These are phyloP conservation scores for Amanita rimosa DNA, from an alignment of 768 basidiomycete species.

Conservation along the genomic window DNA sequence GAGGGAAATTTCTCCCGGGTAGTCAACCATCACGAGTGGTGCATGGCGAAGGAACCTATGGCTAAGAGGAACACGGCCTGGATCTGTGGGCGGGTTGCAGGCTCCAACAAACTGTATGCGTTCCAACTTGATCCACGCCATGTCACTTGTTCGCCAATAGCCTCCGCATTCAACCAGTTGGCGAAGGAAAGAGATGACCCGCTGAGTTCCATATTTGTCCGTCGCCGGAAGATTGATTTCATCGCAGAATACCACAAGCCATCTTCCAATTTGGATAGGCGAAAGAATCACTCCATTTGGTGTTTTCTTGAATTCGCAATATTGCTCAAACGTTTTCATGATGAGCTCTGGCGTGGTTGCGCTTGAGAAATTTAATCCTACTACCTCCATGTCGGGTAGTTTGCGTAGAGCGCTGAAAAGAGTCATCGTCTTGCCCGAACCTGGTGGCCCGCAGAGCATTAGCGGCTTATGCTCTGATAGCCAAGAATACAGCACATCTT, in stretches of 20 bases:
- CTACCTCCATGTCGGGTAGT: constrained; percentile 97
- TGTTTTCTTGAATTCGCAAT: constrained; percentile 98
- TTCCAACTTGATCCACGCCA: constrained; percentile 96
- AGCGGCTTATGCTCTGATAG: constrained; percentile 97
- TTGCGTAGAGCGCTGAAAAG: constrained; percentile 96
- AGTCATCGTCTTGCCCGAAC: constrained; percentile 99
- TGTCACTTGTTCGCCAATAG: constrained; percentile 89
- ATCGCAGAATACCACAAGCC: constrained; percentile 99
- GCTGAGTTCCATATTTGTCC: constrained; percentile 97
- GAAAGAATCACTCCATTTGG: constrained; percentile 96
- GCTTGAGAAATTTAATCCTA: constrained; percentile 98
- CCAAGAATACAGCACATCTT: constrained; percentile 98
- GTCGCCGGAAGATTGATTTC: constrained; percentile 96
- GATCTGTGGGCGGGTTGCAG: constrained; percentile 98
- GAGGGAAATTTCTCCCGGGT: constrained; percentile 92
- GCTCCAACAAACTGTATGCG: constrained; percentile 99
- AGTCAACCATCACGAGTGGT: constrained; percentile 97
- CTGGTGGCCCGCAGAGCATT: constrained; percentile 98
- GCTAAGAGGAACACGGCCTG: constrained; percentile 95
- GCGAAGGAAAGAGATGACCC: constrained; percentile 96
- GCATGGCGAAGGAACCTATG: constrained; percentile 98
- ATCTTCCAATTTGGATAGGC: constrained; percentile 89
- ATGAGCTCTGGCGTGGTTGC: constrained; percentile 98
- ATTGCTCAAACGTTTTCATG: constrained; percentile 98
- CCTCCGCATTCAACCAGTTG: constrained; percentile 93